Percentiles rank a stretch among this genome's conserved stretches.
phyloP scores from a whole-genome alignment of 2,329 filamentous ascomycete genomes.

The Graphilbum sp. region DNA sequence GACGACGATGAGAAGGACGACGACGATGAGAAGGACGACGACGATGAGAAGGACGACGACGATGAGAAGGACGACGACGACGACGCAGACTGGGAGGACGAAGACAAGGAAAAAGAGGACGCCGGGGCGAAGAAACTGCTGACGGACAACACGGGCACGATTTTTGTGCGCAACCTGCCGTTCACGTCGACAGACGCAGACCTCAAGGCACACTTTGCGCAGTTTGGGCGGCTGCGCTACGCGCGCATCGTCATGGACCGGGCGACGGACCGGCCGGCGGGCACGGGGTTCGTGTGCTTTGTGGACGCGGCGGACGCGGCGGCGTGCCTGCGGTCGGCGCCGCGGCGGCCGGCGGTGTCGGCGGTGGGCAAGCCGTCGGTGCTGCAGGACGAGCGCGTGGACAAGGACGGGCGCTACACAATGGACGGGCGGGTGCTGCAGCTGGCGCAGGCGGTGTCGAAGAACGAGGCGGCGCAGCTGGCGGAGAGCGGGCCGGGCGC shows the following conservation, averaged over 20 bases:
- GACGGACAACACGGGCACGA: constrained; percentile 53
- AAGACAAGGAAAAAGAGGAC: constrained; percentile 15
- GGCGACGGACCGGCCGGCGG: constrained; percentile 70
- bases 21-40: constrained; percentile 27
- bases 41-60: constrained; percentile 25
- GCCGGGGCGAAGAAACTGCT: constrained; percentile 18
- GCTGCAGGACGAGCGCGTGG: constrained; percentile 69
- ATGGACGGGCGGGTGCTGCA: constrained; percentile 79
- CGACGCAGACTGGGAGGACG: constrained; percentile 18
- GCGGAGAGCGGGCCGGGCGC: not conserved
- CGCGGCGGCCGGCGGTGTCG: constrained; percentile 33
- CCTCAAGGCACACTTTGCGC: constrained; percentile 70
- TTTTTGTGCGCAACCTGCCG: constrained; percentile 89
- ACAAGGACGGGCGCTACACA: constrained; percentile 73
- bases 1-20: constrained; percentile 25
- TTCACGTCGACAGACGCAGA: constrained; percentile 74
- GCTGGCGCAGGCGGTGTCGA: constrained; percentile 70
- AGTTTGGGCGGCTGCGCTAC: constrained; percentile 80
- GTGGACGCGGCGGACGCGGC: constrained; percentile 59
- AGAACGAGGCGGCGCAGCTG: constrained; percentile 60
- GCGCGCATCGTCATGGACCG: constrained; percentile 82
- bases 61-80: constrained; percentile 22
- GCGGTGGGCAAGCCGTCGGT: constrained; percentile 58
- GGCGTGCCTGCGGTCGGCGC: constrained; percentile 59
- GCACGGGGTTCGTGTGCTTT: constrained; percentile 93